phyloP scores from a whole-genome alignment of 768 basidiomycete genomes.

The Coprinopsis sp. region DNA sequence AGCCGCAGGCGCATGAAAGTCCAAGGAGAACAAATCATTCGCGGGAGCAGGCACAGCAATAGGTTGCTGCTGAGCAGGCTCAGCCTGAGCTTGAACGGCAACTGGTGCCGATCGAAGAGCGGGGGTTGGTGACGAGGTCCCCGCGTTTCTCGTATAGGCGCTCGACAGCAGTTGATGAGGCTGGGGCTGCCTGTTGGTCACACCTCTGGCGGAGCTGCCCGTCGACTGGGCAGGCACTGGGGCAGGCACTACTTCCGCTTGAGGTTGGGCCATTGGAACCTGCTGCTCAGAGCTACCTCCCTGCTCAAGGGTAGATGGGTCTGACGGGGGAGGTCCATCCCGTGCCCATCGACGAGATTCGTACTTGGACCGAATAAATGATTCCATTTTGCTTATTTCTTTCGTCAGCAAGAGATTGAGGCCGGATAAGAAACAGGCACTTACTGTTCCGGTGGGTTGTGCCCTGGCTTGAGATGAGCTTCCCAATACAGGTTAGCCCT shows the following conservation, averaged over 20 bases:
- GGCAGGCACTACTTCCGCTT: slow-evolving; percentile 21
- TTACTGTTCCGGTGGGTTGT: slow-evolving; percentile 92
- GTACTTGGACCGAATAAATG: slow-evolving; percentile 95
- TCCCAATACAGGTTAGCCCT: slow-evolving; percentile 97
- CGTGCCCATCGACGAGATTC: slow-evolving; percentile 90
- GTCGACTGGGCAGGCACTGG: slow-evolving; percentile 27
- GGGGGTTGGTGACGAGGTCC: slow-evolving; percentile 10
- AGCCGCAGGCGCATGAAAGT: slow-evolving; percentile 63
- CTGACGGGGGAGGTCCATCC: slow-evolving; percentile 78
- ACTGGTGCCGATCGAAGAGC: slow-evolving; percentile 18
- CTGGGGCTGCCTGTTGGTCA: slow-evolving; percentile 42
- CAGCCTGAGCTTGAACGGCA: slow-evolving; percentile 25
- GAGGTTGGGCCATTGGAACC: slow-evolving; percentile 22
- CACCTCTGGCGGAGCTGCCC: slow-evolving; percentile 22
- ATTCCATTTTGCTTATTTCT: slow-evolving; percentile 87
- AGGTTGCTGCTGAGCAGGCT: slow-evolving; percentile 26
- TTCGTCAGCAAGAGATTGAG: background rate
- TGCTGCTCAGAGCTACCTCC: slow-evolving; percentile 23
- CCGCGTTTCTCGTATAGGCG: slow-evolving; percentile 23
- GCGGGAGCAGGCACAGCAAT: slow-evolving; percentile 32
- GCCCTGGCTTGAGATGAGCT: slow-evolving; percentile 86
- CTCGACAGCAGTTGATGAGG: slow-evolving; percentile 53
- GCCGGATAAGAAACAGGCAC: slow-evolving; percentile 23
- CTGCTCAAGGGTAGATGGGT: slow-evolving; percentile 74
- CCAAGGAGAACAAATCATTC: slow-evolving; percentile 78